These are phyloP conservation scores for Stemphylium vesicarium DNA, from an alignment of 2,329 filamentous ascomycete species.

Conservation along the genomic window DNA sequence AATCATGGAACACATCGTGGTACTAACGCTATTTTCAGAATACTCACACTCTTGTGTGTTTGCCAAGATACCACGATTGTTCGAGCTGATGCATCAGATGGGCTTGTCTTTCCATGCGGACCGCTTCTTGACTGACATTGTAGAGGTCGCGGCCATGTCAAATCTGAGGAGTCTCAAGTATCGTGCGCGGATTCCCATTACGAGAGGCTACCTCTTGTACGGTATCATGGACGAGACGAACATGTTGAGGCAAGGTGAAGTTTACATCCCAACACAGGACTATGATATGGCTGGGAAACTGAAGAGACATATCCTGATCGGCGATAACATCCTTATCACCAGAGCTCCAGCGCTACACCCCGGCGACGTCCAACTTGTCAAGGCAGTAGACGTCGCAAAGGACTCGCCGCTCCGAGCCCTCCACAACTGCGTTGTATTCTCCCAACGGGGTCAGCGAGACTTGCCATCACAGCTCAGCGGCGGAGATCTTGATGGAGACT, in stretches of 20 bases:
- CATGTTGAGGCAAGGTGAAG: constrained; percentile 68
- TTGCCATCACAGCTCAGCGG: constrained; percentile 80
- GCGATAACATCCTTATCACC: constrained; percentile 66
- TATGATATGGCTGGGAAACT: constrained; percentile 32
- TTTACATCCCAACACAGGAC: constrained; percentile 68
- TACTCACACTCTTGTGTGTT: constrained; percentile 65
- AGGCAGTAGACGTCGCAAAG: constrained; percentile 64
- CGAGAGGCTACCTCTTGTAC: constrained; percentile 75
- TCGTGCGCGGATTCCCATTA: constrained; percentile 75
- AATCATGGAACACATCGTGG: not conserved
- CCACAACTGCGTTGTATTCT: constrained; percentile 80
- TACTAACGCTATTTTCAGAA: constrained; percentile 39
- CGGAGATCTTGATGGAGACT: constrained; percentile 83
- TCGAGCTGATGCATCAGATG: constrained; percentile 64
- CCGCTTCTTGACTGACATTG: constrained; percentile 69
- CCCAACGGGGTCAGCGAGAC: constrained; percentile 71
- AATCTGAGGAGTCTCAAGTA: constrained; percentile 79
- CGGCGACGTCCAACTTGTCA: constrained; percentile 75
- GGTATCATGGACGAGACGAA: constrained; percentile 85
- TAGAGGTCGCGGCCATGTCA: constrained; percentile 73
- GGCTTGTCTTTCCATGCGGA: constrained; percentile 71
- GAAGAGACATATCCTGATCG: constrained; percentile 19
- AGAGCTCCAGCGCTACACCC: constrained; percentile 83
- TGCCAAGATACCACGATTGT: constrained; percentile 66
- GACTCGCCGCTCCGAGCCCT: constrained; percentile 67